A percentile compares a stretch with the other conserved stretches of the same genome.
These are phyloP conservation scores for Parachlorella kessleri DNA, from an alignment of 139 green algal species.

Conservation along the genomic window DNA sequence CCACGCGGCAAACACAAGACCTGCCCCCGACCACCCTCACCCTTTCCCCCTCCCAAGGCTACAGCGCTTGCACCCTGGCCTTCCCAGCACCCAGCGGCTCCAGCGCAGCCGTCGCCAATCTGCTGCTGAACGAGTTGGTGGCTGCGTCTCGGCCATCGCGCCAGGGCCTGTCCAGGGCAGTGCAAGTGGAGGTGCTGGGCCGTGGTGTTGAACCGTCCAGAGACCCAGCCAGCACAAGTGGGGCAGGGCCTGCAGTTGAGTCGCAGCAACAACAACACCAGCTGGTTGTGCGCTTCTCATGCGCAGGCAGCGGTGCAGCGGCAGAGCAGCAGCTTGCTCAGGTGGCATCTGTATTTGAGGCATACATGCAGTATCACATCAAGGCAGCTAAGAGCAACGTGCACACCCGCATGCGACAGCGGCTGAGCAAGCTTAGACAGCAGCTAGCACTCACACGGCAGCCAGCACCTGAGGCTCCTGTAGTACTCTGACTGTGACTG, in stretches of 20 bases:
- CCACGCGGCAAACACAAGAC: no score
- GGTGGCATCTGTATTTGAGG: slow-evolving; percentile 11
- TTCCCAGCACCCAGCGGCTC: neutral
- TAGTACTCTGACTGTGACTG: no score
- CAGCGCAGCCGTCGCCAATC: neutral
- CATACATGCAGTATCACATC: slow-evolving; percentile 4
- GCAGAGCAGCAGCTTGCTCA: slow-evolving; percentile 4
- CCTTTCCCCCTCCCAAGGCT: no score
- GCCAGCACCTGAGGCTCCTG: no score
- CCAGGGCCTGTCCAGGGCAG: neutral
- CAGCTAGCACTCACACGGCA: no score
- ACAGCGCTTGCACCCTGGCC: neutral
- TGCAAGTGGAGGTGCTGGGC: neutral
- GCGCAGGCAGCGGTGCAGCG: neutral
- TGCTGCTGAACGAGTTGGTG: neutral
- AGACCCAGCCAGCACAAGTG: neutral
- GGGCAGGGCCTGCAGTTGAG: neutral
- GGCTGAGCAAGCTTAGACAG: slow-evolving; percentile 6
- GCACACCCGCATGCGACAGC: slow-evolving; percentile 12
- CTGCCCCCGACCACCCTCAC: no score
- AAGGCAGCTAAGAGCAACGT: slow-evolving; percentile 19
- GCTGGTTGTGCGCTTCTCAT: neutral
- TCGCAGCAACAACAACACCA: neutral
- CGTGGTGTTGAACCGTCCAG: neutral
- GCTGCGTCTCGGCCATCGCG: neutral